Evolutionary conservation across 768 basidiomycete species (phyloP).

Genomic region (Coprinopsis marcescibilis): DNA sequence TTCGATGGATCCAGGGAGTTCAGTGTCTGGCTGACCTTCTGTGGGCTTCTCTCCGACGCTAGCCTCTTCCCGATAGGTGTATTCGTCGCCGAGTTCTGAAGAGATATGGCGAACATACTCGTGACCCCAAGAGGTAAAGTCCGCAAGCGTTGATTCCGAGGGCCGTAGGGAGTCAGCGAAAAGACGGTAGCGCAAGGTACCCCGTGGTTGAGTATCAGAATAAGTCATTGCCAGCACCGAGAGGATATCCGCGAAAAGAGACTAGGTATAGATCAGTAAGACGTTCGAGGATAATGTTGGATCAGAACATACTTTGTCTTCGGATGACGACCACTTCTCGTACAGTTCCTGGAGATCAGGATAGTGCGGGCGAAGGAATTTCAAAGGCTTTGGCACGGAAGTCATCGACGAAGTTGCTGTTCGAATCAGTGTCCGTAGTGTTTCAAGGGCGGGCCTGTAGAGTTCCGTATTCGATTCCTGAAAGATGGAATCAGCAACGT

Average conservation of each 20-base stretch:
- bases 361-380: conserved; percentile 95
- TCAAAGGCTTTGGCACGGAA: conserved; percentile 96
- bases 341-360: conserved; percentile 80
- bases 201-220: conserved; percentile 94
- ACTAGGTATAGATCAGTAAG: conserved; percentile 39
- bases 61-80: conserved; percentile 55
- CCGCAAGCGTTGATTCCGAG: conserved; percentile 60
- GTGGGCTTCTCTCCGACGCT: conserved; percentile 19
- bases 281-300: not conserved
- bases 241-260: conserved; percentile 92
- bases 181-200: conserved; percentile 90
- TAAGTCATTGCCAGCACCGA: conserved; percentile 99
- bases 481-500: conserved; percentile 16
- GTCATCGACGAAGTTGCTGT: conserved; percentile 99
- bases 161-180: conserved; percentile 69
- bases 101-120: conserved; percentile 98
- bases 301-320: conserved; percentile 67
- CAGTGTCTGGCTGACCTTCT: conserved; percentile 15
- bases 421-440: conserved; percentile 86
- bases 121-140: conserved; percentile 98
- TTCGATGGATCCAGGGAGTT: conserved; percentile 57
- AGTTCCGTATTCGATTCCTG: conserved; percentile 86
- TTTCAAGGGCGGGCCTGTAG: conserved; percentile 88
- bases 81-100: conserved; percentile 95
- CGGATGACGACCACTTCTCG: conserved; percentile 72